phyloP scores from a whole-genome alignment of 225 moss, liverwort and hornwort species.

The Physcomitrellopsis africana region DNA sequence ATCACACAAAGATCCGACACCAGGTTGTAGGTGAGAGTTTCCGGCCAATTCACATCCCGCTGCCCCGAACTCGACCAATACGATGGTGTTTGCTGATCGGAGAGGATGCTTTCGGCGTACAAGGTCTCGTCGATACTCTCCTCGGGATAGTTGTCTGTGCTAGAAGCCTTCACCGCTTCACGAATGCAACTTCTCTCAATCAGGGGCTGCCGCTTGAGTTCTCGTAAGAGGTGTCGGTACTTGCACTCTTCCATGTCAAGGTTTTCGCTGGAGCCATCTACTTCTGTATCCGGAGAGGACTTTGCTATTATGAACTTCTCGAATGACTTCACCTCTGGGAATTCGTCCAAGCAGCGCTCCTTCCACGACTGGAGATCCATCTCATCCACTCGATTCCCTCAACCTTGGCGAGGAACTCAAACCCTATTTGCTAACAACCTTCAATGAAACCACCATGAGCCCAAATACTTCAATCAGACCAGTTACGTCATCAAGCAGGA shows the following conservation, averaged over 20 bases:
- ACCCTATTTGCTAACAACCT: background rate
- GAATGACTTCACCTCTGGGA: constrained; percentile 40
- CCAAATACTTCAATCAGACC: background rate
- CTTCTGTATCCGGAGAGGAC: constrained; percentile 22
- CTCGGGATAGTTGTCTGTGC: constrained; percentile 49
- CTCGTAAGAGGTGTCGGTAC: constrained; percentile 37
- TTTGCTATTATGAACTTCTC: constrained; percentile 35
- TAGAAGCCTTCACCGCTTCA: constrained; percentile 47
- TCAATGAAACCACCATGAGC: background rate
- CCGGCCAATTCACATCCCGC: constrained; percentile 34
- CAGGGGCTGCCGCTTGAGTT: constrained; percentile 31
- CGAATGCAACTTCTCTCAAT: constrained; percentile 38
- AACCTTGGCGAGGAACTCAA: background rate
- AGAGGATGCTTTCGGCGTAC: constrained; percentile 28
- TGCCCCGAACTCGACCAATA: constrained; percentile 59
- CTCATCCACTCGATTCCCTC: too few species aligned
- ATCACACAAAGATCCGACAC: constrained; percentile 51
- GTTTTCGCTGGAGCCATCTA: constrained; percentile 31
- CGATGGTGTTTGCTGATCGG: constrained; percentile 26
- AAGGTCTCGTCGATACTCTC: constrained; percentile 51
- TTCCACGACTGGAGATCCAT: constrained; percentile 49
- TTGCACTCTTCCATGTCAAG: constrained; percentile 46
- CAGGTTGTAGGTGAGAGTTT: constrained; percentile 53
- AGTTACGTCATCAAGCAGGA: background rate
- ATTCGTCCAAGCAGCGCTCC: constrained; percentile 36